Base-by-base conservation (phyloP, 164 flowering plant genomes). In the Tetrastigma voinierianum region DNA sequence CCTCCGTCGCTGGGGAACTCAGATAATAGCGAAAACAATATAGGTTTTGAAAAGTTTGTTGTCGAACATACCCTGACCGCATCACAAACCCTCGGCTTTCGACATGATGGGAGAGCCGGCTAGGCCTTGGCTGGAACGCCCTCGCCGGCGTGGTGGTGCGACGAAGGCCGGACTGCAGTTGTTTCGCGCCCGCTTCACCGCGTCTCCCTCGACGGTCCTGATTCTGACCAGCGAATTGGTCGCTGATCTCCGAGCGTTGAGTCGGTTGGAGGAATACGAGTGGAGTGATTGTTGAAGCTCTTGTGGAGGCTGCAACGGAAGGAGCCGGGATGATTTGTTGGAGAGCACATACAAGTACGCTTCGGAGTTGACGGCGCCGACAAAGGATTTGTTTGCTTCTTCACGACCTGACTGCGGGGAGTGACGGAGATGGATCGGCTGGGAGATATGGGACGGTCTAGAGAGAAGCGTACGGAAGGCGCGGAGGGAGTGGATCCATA, bases 181-280 rank as follows among this genome's bases (percentile, higher is more conserved):
- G 90, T n/a, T n/a, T n/a, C n/a, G 67, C 2, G 97, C 94, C 23
- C 97, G 72, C 72, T 65, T 87, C 44, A 92, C 91, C 75, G 82
- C 69, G 60, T 92, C 97, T 8, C 98, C 98, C 54, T 90, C 98
- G 2, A 93, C 98, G 2, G 93, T 86, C 11, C 98, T 93, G 62
- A 93, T 89, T 7, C 93, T 72, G 6, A 90, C 96, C 0, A 93
- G 81, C 9, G 98, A 93, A 67, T 93, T 93, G 64, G 90, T 87
- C 47, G 98, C 94, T 10, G 98, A 92, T 59, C 96, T 70, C 40
- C 96, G 75, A 24, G 88, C 87, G 68, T 90, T 84, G 62, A 92
- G 72, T 8, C 93, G 69, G 69, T 83, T 86, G 32, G 87, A 67
- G 46, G 83, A 72, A 69, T 76, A 80, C 65, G 69, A 16, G 60